Evolutionary conservation across 768 basidiomycete genomes (phyloP).

Genomic region (Ramaria sp.): DNA sequence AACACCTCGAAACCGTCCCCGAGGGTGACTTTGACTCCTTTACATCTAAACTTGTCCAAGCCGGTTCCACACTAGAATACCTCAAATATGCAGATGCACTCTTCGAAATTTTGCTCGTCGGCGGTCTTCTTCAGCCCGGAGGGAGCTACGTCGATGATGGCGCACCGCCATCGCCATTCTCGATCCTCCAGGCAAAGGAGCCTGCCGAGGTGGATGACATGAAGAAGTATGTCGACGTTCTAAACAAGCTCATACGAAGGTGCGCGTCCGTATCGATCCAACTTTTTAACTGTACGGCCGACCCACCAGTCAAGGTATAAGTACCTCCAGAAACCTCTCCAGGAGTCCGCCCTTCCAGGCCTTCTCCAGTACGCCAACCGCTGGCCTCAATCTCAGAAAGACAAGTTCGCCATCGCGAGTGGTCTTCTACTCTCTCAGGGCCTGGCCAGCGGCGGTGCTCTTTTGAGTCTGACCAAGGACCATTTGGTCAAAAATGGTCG

Average conservation of each 20-base stretch:
- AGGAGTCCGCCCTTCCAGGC: slow-evolving; percentile 69
- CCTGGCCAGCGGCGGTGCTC: slow-evolving; percentile 64
- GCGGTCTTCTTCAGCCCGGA: slow-evolving; percentile 93
- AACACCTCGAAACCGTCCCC: slow-evolving; percentile 77
- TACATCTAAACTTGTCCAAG: slow-evolving; percentile 76
- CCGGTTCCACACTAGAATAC: slow-evolving; percentile 87
- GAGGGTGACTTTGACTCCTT: slow-evolving; percentile 76
- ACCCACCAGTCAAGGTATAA: slow-evolving; percentile 60
- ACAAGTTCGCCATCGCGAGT: slow-evolving; percentile 73
- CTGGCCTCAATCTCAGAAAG: slow-evolving; percentile 66
- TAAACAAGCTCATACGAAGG: slow-evolving; percentile 95
- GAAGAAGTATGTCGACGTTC: slow-evolving; percentile 87
- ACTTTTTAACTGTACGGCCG: slow-evolving; percentile 6
- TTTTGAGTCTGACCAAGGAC: slow-evolving; percentile 81
- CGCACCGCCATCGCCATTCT: slow-evolving; percentile 79
- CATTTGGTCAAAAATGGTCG: slow-evolving; percentile 92
- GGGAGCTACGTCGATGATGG: slow-evolving; percentile 85
- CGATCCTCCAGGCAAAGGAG: slow-evolving; percentile 71
- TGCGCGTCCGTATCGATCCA: slow-evolving; percentile 21
- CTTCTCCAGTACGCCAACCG: slow-evolving; percentile 85
- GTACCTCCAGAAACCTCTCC: slow-evolving; percentile 96
- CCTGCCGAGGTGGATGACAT: slow-evolving; percentile 76
- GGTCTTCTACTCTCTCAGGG: slow-evolving; percentile 82
- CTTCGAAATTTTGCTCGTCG: slow-evolving; percentile 93
- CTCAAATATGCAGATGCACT: slow-evolving; percentile 96